Evolutionary conservation across 1,284 basidiomycete species (phyloP).

Genomic region (Tausonia pullulans): DNA sequence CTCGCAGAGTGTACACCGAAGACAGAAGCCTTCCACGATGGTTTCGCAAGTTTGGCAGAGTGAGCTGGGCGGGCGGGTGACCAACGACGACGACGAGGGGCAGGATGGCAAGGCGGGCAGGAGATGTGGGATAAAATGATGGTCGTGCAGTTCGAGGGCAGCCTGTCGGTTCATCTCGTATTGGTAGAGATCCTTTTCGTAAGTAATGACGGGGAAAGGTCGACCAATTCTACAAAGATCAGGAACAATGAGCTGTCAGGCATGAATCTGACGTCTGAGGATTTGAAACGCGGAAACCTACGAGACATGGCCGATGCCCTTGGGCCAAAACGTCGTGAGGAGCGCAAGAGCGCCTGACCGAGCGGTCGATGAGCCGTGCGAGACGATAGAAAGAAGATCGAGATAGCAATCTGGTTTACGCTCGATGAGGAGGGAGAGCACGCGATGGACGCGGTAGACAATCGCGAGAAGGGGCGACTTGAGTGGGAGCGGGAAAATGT

Average conservation of each 20-base stretch:
- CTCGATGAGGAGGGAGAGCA: conserved; percentile 48
- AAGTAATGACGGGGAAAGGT: conserved; percentile 39
- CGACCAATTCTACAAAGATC: conserved; percentile 36
- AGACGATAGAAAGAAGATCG: conserved; percentile 57
- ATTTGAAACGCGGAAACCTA: neutral
- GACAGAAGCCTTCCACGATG: neutral
- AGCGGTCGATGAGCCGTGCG: conserved; percentile 49
- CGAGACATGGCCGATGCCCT: conserved; percentile 50
- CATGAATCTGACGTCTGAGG: too few species aligned
- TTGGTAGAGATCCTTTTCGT: conserved; percentile 16
- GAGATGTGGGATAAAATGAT: neutral
- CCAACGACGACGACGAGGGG: neutral
- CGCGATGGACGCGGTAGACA: conserved; percentile 45
- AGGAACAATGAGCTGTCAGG: too few species aligned
- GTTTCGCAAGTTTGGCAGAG: neutral
- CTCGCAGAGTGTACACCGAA: neutral
- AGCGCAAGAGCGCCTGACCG: conserved; percentile 47
- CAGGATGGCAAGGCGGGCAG: neutral
- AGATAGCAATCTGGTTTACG: conserved; percentile 55
- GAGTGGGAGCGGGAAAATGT: conserved; percentile 15
- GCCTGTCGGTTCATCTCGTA: neutral
- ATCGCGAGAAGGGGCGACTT: conserved; percentile 26
- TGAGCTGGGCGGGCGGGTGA: neutral
- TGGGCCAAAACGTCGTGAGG: conserved; percentile 53
- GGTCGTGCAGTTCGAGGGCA: neutral